Evolutionary conservation across 1,284 basidiomycete species (phyloP).

Genomic region (Ganoderma leucocontextum): DNA sequence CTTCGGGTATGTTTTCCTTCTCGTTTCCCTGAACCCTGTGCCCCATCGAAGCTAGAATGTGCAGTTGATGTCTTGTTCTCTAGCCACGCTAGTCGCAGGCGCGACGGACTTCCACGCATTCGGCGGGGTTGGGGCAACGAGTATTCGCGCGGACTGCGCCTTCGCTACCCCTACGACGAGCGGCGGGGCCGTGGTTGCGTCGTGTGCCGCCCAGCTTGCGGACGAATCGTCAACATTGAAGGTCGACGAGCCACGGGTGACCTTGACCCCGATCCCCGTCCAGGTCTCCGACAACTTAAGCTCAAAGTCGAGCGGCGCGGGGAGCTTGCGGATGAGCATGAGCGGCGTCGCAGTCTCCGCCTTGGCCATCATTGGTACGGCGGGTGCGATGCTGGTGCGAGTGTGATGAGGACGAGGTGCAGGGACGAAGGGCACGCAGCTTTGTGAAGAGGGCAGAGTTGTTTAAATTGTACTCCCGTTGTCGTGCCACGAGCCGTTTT

Average conservation of each 20-base stretch:
- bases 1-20: slow-evolving; percentile 24
- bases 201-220: background rate
- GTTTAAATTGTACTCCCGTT: too few relatives aligned
- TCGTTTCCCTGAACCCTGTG: background rate
- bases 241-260: background rate
- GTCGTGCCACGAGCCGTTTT: too few relatives aligned
- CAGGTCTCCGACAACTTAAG: background rate
- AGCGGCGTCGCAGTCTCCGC: background rate
- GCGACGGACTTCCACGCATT: slow-evolving; percentile 27
- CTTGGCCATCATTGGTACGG: background rate
- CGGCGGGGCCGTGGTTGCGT: background rate
- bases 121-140: background rate
- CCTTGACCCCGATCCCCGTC: background rate
- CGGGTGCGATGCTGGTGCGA: background rate
- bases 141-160: background rate
- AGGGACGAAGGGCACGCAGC: too few relatives aligned
- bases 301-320: background rate
- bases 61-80: slow-evolving; percentile 3
- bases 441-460: background rate
- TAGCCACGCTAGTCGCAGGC: slow-evolving; percentile 39
- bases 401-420: background rate
- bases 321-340: background rate
- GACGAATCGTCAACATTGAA: background rate
- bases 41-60: background rate
- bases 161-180: background rate